These are phyloP conservation scores for Verticillium tricorpus DNA, from an alignment of 2,329 filamentous ascomycete species.

Conservation along the genomic window DNA sequence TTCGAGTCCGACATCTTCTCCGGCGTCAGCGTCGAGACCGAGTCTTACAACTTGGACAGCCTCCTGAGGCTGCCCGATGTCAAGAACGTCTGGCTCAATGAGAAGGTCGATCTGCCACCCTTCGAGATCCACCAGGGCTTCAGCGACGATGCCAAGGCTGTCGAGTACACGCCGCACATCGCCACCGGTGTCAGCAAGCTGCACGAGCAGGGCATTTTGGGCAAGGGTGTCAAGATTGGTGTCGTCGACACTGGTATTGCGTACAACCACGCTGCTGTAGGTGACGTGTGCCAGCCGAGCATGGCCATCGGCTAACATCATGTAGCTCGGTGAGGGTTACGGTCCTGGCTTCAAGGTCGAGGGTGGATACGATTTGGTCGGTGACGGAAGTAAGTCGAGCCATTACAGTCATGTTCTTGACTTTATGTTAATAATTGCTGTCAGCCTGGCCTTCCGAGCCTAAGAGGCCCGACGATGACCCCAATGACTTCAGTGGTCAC, in stretches of 20 bases:
- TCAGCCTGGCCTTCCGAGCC: slow-evolving; percentile 5
- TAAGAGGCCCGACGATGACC: slow-evolving; percentile 4
- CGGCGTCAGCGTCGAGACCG: slow-evolving; percentile 27
- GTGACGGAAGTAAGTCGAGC: slow-evolving; percentile 12
- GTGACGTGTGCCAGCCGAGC: neutral
- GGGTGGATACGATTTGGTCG: slow-evolving; percentile 19
- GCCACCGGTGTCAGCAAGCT: slow-evolving; percentile 33
- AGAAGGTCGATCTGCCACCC: slow-evolving; percentile 3
- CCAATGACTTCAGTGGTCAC: slow-evolving; percentile 22
- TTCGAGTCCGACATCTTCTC: slow-evolving; percentile 24
- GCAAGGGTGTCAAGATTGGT: slow-evolving; percentile 31
- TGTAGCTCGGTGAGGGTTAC: slow-evolving; percentile 9
- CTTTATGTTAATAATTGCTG: neutral
- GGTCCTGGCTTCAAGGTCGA: slow-evolving; percentile 14
- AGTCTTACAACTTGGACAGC: slow-evolving; percentile 25
- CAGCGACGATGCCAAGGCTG: slow-evolving; percentile 1
- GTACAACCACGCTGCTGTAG: slow-evolving; percentile 32
- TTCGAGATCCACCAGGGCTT: neutral
- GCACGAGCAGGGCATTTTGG: slow-evolving; percentile 30
- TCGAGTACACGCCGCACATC: slow-evolving; percentile 28
- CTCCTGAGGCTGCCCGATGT: slow-evolving; percentile 27
- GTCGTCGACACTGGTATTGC: slow-evolving; percentile 35
- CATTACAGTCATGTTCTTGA: neutral
- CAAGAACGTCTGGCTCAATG: slow-evolving; percentile 27
- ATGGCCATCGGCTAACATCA: neutral